Conservation (phyloP, 495 filamentous ascomycete genomes). For the Aspergillus diversus region DNA sequence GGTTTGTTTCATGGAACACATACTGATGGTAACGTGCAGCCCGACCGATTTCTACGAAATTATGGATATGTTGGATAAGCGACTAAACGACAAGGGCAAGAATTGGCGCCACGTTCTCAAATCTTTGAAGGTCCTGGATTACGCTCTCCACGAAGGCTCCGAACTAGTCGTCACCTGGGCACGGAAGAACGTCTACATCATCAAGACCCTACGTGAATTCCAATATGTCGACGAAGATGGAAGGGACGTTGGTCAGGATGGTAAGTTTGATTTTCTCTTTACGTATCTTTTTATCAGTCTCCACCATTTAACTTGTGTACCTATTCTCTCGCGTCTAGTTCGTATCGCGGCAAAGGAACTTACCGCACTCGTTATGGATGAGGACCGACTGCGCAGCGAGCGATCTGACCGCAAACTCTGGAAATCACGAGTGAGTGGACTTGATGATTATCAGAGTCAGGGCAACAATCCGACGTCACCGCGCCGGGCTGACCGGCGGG, state of each 20-base stretch:
- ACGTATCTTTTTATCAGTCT: background rate
- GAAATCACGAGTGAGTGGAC: constrained; percentile 94
- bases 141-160: constrained; percentile 96
- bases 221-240: constrained; percentile 94
- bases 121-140: constrained; percentile 96
- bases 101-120: constrained; percentile 99
- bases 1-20: background rate
- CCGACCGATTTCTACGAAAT: constrained; percentile 99
- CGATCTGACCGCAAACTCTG: constrained; percentile 89
- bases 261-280: constrained; percentile 49
- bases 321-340: constrained; percentile 57
- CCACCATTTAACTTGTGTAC: constrained; percentile 13
- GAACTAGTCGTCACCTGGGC: constrained; percentile 98
- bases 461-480: constrained; percentile 39
- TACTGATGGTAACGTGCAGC: constrained; percentile 47
- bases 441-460: constrained; percentile 67
- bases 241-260: constrained; percentile 92
- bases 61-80: constrained; percentile 99
- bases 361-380: constrained; percentile 90
- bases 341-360: constrained; percentile 96
- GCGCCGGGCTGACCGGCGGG: constrained; percentile 47
- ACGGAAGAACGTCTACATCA: constrained; percentile 95
- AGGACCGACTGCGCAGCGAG: constrained; percentile 90
- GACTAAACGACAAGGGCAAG: constrained; percentile 98
- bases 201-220: constrained; percentile 98